phyloP scores from a whole-genome alignment of 257 asterid genomes.

The Solanum bukasovii region DNA sequence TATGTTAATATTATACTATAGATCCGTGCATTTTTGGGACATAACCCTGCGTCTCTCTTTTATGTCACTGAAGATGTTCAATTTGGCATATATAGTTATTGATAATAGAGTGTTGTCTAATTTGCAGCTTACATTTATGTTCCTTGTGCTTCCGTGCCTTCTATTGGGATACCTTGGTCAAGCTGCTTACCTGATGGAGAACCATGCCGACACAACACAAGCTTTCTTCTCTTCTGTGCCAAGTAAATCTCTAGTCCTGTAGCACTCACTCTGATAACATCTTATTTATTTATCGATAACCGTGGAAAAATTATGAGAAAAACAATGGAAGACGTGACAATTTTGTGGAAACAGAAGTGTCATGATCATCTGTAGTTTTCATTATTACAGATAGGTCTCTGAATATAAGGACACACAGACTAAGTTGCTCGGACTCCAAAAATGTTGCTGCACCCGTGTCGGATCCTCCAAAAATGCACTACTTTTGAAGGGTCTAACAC shows the following conservation, averaged over 20 bases:
- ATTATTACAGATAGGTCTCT: not conserved
- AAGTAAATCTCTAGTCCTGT: constrained; percentile 33
- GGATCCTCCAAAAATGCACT: not conserved
- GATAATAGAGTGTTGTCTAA: constrained; percentile 9
- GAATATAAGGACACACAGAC: not conserved
- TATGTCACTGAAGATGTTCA: not conserved
- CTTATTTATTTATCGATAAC: not conserved
- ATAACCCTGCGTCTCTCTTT: not conserved
- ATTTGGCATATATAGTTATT: not conserved
- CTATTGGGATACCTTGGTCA: constrained; percentile 97
- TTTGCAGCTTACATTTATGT: constrained; percentile 80
- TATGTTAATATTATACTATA: not conserved
- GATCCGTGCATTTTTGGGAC: not conserved
- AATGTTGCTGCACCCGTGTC: not conserved
- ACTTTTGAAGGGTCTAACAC: not conserved
- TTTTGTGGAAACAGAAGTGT: not conserved
- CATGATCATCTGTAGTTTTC: not conserved
- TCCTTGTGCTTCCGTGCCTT: constrained; percentile 93
- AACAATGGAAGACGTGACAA: not conserved
- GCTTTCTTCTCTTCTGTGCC: constrained; percentile 95
- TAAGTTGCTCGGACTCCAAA: not conserved
- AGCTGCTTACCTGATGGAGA: constrained; percentile 97
- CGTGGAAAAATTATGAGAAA: not conserved
- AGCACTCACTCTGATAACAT: not conserved
- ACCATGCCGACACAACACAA: constrained; percentile 87